phyloP scores from a whole-genome alignment of 495 filamentous ascomycete genomes.

The Daldinia caldariorum region DNA sequence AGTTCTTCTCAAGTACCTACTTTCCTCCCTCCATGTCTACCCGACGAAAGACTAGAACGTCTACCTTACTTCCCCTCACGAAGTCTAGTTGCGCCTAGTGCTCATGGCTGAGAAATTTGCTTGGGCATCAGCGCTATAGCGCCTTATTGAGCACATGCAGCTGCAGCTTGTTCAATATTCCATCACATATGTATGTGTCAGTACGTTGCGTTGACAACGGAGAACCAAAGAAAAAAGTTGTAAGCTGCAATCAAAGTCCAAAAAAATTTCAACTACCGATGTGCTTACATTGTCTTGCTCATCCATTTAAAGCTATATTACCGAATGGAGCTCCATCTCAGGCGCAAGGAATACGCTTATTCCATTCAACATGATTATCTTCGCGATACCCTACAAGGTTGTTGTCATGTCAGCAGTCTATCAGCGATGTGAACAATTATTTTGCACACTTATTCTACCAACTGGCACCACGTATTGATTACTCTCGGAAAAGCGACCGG shows the following conservation, averaged over 20 bases:
- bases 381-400: conserved; percentile 21
- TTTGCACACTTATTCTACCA: conserved; percentile 10
- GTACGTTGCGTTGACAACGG: conserved; percentile 17
- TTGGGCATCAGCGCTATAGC: neutral
- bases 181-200: neutral
- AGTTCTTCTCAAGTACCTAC: conserved; percentile 16
- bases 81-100: conserved; percentile 17
- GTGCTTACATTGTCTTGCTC: conserved; percentile 10
- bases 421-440: conserved; percentile 27
- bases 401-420: conserved; percentile 26
- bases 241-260: conserved; percentile 6
- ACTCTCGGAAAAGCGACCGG: conserved; percentile 16
- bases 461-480: conserved; percentile 43
- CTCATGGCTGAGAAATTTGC: conserved; percentile 13
- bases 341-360: conserved; percentile 12
- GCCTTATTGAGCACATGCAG: conserved; percentile 7
- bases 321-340: conserved; percentile 9
- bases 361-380: conserved; percentile 18
- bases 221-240: conserved; percentile 12
- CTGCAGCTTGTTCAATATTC: conserved; percentile 10
- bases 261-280: conserved; percentile 2
- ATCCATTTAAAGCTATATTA: conserved; percentile 4
- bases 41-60: conserved; percentile 24
- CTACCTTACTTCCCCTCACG: conserved; percentile 24
- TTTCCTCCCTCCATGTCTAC: neutral